Percentiles rank a stretch among this genome's conserved stretches.
phyloP scores from a whole-genome alignment of 2,329 filamentous ascomycete genomes.

The Talaromyces sp. region DNA sequence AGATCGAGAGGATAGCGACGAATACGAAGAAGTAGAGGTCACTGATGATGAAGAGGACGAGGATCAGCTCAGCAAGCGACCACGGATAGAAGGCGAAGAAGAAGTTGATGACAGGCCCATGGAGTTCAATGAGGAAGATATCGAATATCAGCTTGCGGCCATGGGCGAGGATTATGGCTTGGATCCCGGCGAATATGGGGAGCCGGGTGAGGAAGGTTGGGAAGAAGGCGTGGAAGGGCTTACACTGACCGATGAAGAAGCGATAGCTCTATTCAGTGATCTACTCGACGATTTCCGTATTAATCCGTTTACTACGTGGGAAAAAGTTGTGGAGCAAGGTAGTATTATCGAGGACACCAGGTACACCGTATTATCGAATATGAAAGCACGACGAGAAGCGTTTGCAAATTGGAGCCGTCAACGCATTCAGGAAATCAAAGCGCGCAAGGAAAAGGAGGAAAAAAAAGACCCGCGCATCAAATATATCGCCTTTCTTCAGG shows the following conservation, averaged over 20 bases:
- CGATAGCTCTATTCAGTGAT: conserved; percentile 74
- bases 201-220: conserved; percentile 54
- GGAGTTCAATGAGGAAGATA: conserved; percentile 92
- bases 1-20: conserved; percentile 57
- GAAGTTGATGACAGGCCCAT: conserved; percentile 50
- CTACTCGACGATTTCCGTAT: conserved; percentile 77
- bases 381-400: conserved; percentile 73
- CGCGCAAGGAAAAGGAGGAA: conserved; percentile 68
- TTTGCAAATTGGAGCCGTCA: conserved; percentile 82
- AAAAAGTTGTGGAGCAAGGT: conserved; percentile 79
- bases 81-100: conserved; percentile 29
- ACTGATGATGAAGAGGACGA: conserved; percentile 56
- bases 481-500: conserved; percentile 76
- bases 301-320: conserved; percentile 88
- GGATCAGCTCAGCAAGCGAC: conserved; percentile 46
- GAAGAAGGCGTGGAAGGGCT: conserved; percentile 70
- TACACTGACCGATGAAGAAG: conserved; percentile 70
- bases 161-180: conserved; percentile 85
- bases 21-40: conserved; percentile 76
- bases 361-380: conserved; percentile 79
- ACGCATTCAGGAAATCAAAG: conserved; percentile 68
- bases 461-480: conserved; percentile 79
- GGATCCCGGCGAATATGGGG: conserved; percentile 72
- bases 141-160: conserved; percentile 82
- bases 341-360: conserved; percentile 78